These are phyloP conservation scores for Aureobasidium lini DNA, from an alignment of 2,329 filamentous ascomycete species.

Conservation along the genomic window DNA sequence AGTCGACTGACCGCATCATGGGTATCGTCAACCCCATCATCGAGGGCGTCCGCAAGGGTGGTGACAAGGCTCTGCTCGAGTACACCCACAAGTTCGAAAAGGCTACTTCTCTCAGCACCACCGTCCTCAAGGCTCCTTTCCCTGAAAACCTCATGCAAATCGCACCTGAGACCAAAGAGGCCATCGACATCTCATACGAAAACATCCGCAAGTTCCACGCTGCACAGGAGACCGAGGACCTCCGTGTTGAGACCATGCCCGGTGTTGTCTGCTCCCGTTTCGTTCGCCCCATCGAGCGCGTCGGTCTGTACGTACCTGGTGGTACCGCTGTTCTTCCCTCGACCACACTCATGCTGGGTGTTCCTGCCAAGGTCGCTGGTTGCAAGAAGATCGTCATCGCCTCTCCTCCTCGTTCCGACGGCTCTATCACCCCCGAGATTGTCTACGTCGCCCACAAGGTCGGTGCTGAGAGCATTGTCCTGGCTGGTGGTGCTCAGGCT, in stretches of 20 bases:
- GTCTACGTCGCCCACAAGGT: conserved; percentile 97
- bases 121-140: conserved; percentile 86
- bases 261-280: conserved; percentile 93
- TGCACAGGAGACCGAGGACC: conserved; percentile 76
- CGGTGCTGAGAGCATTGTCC: conserved; percentile 88
- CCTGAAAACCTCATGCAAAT: conserved; percentile 78
- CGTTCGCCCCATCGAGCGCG: conserved; percentile 81
- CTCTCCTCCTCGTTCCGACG: conserved; percentile 81
- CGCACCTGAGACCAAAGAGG: conserved; percentile 71
- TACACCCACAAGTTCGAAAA: conserved; percentile 99
- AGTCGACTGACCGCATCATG: conserved; percentile 89
- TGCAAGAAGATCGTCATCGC: conserved; percentile 93
- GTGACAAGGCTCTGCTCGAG: conserved; percentile 79
- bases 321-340: conserved; percentile 96
- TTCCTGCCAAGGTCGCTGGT: conserved; percentile 93
- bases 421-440: conserved; percentile 89
- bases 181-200: conserved; percentile 89
- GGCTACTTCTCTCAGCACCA: conserved; percentile 80
- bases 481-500: conserved; percentile 91
- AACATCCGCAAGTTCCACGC: conserved; percentile 94
- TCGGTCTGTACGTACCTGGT: conserved; percentile 93
- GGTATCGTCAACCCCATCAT: conserved; percentile 88
- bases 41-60: conserved; percentile 71
- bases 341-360: conserved; percentile 94
- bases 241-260: conserved; percentile 94